Evolutionary conservation across 495 filamentous ascomycete species (phyloP), one percentile per base, ranked within the genome.

Genomic region (Hypomontagnella monticulosa): DNA sequence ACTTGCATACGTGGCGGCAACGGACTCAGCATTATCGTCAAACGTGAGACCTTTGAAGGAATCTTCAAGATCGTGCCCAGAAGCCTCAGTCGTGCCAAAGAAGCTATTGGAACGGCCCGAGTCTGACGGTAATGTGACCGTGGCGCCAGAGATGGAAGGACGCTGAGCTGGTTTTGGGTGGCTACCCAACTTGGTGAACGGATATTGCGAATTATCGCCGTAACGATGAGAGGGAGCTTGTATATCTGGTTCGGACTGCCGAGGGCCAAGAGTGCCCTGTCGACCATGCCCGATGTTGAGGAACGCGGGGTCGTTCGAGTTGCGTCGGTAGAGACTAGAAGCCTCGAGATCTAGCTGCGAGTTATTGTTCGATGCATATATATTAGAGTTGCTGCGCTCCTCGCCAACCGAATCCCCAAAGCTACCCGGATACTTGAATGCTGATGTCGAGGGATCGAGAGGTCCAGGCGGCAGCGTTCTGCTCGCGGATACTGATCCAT

Each of bases 391-490:
- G 10, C 49, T 50, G 10, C 66, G 43, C 4, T 68, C 66, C 3
- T 63, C 66, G 4, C 48, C 34, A 27, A 37, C 49, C 10, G 66
- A 55, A 9, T 68, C 66, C 2, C 66, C 66, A 51, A 63, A 68
- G 5, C 27, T 7, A n/a, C 34, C 16, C 4, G 48, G 16, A 16
- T 60, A 68, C 20, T 60, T 63, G 10, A 59, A 60, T 3, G 65
- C 37, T 14, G 59, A 36, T 5, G 46, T 27, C 3, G 66, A 20
- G 12, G 48, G 47, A 53, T 64, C 66, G 12, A 40, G 20, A 32
- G 69, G 70, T 11, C 70, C 70, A 34, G 70, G 62, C 4, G 58
- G 38, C 34, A 72, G 23, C 9, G 66, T 66, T 44, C 70, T 66
- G 40, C 11, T 56, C 4, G 48, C 3, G 15, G 61, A 7, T 15